Evolutionary conservation across 1,139 yeast genomes (phyloP).

Genomic region (Pichia cactophila): DNA sequence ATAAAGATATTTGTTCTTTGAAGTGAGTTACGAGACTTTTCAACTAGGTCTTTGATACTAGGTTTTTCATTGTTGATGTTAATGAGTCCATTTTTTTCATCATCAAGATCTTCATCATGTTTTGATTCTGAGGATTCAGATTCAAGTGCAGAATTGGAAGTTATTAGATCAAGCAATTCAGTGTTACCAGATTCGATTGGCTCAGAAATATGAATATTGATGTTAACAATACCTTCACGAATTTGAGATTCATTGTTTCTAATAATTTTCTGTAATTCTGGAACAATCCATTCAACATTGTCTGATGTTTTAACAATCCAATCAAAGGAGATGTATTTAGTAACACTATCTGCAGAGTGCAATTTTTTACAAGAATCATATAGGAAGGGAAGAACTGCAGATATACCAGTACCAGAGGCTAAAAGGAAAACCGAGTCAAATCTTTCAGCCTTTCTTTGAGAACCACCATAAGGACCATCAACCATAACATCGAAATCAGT

Average conservation of each 20-base stretch:
- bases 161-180: slow-evolving; percentile 1
- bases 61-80: slow-evolving; percentile 32
- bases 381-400: slow-evolving; percentile 35
- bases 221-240: slow-evolving; percentile 5
- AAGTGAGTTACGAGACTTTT: slow-evolving; percentile 21
- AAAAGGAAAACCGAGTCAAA: slow-evolving; percentile 43
- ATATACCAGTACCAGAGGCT: slow-evolving; percentile 49
- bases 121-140: slow-evolving; percentile 9
- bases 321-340: slow-evolving; percentile 33
- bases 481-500: slow-evolving; percentile 32
- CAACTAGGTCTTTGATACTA: slow-evolving; percentile 9
- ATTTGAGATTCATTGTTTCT: slow-evolving; percentile 5
- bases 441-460: slow-evolving; percentile 39
- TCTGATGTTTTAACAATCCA: slow-evolving; percentile 41
- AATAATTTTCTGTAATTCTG: slow-evolving; percentile 30
- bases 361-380: slow-evolving; percentile 3
- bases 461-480: slow-evolving; percentile 65
- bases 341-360: slow-evolving; percentile 9
- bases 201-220: slow-evolving; percentile 19
- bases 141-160: slow-evolving; percentile 13
- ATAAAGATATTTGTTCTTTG: slow-evolving; percentile 39
- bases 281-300: slow-evolving; percentile 38
- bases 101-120: neutral
- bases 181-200: neutral
- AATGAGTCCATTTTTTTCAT: slow-evolving; percentile 5